Conservation (phyloP, 2,329 filamentous ascomycete species). For the Diaporthe vexans region DNA sequence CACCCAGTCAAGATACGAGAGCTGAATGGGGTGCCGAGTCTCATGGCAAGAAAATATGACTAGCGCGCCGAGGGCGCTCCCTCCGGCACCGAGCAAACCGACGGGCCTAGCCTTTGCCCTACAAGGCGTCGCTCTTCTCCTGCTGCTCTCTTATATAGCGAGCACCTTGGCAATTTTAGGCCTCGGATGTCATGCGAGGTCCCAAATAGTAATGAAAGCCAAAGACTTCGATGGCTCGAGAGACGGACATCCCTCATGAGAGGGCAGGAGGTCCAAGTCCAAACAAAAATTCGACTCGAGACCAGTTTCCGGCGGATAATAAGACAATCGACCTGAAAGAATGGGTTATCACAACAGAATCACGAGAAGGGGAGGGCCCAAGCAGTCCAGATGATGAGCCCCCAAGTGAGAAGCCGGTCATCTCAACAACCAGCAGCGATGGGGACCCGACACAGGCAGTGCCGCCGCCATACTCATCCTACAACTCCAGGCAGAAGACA, state of each 20-base stretch:
- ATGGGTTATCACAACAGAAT: background rate
- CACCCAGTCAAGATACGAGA: conserved; percentile 3
- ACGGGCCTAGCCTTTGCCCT: background rate
- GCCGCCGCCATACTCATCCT: conserved; percentile 53
- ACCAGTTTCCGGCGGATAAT: background rate
- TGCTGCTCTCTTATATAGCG: background rate
- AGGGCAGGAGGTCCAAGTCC: background rate
- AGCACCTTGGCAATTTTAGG: background rate
- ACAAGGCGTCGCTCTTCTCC: background rate
- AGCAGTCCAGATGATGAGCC: conserved; percentile 39
- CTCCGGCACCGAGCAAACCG: background rate
- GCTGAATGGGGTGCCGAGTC: conserved; percentile 12
- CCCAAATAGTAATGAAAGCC: background rate
- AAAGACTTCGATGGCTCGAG: conserved; percentile 2
- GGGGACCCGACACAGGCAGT: conserved; percentile 36
- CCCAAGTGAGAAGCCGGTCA: conserved; percentile 39
- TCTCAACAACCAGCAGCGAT: conserved; percentile 35
- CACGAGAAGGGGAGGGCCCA: background rate
- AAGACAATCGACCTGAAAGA: background rate
- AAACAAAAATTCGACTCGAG: background rate
- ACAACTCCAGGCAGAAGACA: conserved; percentile 57
- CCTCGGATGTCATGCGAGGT: background rate
- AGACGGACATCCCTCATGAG: background rate
- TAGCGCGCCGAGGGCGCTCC: conserved; percentile 26
- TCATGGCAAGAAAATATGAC: background rate